These are phyloP conservation scores for Carex pumila DNA, from an alignment of 176 grass and related monocot species.

Conservation along the genomic window DNA sequence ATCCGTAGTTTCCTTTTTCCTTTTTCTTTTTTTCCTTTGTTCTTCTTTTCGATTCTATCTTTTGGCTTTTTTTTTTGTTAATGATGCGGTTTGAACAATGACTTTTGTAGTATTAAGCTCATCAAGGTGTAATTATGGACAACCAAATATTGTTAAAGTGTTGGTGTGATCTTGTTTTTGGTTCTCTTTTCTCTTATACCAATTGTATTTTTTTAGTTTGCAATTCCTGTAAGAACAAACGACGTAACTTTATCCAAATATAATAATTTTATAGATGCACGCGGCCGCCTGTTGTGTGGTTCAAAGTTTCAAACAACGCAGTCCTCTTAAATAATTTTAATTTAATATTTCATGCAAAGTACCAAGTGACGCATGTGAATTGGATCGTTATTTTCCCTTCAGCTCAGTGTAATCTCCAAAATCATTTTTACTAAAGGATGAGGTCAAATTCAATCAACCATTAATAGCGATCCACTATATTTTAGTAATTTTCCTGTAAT, in stretches of 20 bases:
- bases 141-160: background rate
- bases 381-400: background rate
- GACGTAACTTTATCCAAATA: no score
- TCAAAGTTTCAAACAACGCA: background rate
- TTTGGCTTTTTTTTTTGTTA: background rate
- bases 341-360: no score
- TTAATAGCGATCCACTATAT: no score
- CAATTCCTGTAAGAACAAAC: background rate
- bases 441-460: no score
- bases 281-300: background rate
- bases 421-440: background rate
- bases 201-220: background rate
- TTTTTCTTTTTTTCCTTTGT: constrained; percentile 23
- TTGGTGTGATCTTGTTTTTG: background rate
- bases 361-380: background rate
- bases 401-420: background rate
- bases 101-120: background rate
- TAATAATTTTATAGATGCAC: no score
- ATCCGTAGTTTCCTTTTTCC: background rate
- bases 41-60: background rate
- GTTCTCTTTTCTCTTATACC: background rate
- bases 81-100: background rate
- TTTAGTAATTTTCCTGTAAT: no score
- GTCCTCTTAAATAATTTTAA: background rate
- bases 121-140: constrained; percentile 11